Percentiles rank a stretch among this genome's conserved stretches.
Evolutionary conservation across 148 eudicot species (phyloP).

Genomic region (Fagopyrum homotropicum): DNA sequence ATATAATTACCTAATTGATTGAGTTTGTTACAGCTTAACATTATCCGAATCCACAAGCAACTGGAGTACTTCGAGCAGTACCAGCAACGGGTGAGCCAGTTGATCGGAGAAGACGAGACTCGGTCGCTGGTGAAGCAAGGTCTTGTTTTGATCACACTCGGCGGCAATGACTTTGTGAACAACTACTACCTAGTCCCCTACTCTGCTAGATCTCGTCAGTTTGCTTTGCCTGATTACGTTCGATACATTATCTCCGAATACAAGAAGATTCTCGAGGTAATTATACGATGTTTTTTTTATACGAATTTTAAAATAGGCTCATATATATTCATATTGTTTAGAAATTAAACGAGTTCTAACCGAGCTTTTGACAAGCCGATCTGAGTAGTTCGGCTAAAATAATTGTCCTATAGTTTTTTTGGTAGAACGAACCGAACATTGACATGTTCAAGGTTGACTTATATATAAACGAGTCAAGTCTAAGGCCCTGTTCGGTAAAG

Average conservation of each 20-base stretch:
- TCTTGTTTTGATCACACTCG: conserved; percentile 47
- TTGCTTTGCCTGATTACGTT: conserved; percentile 33
- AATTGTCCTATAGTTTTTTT: too few relatives aligned
- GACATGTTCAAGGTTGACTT: too few relatives aligned
- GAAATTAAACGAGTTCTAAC: neutral
- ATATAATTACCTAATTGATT: too few relatives aligned
- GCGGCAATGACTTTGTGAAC: conserved; percentile 66
- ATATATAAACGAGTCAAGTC: too few relatives aligned
- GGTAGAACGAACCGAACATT: too few relatives aligned
- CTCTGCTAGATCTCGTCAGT: conserved; percentile 43
- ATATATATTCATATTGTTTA: neutral
- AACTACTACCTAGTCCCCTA: conserved; percentile 48
- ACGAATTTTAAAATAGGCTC: neutral
- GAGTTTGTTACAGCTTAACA: conserved; percentile 32
- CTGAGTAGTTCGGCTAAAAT: too few relatives aligned
- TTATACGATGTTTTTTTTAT: neutral
- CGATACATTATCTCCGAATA: conserved; percentile 40
- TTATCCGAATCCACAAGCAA: conserved; percentile 37
- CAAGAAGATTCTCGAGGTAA: conserved; percentile 42
- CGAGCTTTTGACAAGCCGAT: neutral
- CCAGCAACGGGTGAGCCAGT: conserved; percentile 32
- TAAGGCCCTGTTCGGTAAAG: too few relatives aligned
- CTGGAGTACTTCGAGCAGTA: conserved; percentile 40
- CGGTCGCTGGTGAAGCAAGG: conserved; percentile 37
- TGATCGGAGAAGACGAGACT: conserved; percentile 30